Evolutionary conservation across 306 rosid genomes (phyloP).

Genomic region (Dicorynia guianensis): DNA sequence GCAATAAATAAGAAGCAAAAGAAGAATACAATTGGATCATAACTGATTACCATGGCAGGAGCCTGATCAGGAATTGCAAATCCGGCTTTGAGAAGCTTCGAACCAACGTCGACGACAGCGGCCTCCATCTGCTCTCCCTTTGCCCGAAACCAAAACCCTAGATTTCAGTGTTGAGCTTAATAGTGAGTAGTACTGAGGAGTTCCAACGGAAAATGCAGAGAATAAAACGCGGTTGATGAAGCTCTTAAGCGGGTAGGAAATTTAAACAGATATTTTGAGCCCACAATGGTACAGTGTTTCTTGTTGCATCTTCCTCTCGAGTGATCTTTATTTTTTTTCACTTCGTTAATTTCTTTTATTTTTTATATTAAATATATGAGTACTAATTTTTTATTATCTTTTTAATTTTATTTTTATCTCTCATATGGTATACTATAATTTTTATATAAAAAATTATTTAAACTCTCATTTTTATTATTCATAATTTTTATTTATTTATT

Average conservation of each 20-base stretch:
- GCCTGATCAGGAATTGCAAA: constrained; percentile 95
- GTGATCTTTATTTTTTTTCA: too few species aligned
- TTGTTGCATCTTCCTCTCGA: too few species aligned
- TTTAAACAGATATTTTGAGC: constrained; percentile 32
- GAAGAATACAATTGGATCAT: background rate
- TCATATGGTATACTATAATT: too few species aligned
- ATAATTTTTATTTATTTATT: too few species aligned
- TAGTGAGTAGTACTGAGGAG: background rate
- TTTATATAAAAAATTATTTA: too few species aligned
- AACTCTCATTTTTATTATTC: too few species aligned
- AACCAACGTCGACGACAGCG: constrained; percentile 85
- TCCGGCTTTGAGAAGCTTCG: constrained; percentile 92
- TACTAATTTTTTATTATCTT: too few species aligned
- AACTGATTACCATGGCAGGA: constrained; percentile 73
- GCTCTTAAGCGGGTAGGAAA: constrained; percentile 37
- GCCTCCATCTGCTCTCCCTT: constrained; percentile 67
- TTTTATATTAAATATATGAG: too few species aligned
- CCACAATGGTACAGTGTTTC: too few species aligned
- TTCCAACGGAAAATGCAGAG: background rate
- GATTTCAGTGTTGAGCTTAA: background rate
- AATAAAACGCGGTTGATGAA: background rate
- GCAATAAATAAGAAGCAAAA: constrained; percentile 17
- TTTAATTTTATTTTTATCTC: too few species aligned
- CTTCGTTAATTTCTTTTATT: too few species aligned
- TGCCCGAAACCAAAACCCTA: constrained; percentile 56